Evolutionary conservation across 164 flowering plant species (phyloP), one percentile per base, ranked within the genome.

Genomic region (Piper betle): DNA sequence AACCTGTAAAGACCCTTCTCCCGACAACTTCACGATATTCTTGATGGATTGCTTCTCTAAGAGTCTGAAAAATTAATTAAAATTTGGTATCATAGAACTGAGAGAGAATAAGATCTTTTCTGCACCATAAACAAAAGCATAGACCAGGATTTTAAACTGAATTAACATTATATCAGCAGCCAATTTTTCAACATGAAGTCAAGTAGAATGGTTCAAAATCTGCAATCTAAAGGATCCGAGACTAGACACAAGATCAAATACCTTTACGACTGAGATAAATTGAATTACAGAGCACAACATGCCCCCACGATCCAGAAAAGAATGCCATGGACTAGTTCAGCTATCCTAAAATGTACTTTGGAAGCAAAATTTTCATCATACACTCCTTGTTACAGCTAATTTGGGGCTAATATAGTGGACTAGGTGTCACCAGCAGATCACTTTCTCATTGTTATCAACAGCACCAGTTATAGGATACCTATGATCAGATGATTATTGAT

Each of bases 1-100:
- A 6, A 88, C 96, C 96, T 80, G 96, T 89, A 71, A 66, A 89
- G 46, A 89, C 88, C 61, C 96, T 85, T 61, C 96, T 81, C 70
- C 81, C 94, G 56, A 89, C 85, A 48, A 87, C 91, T 60, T 86
- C 94, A 46, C 94, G 86, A 58, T 89, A 81, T 65, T 89, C 94
- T 72, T 85, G 83, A 61, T 81, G 94, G 54, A 87, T 83, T 61
- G 33, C 79, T 67, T 84, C 80, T 66, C 94, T 79, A 7, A 87
- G 72, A 56, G 61, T 55, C 96, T 87, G 77, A 4, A 65, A 64
- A 57, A 55, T 52, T 52, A 8, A 38, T 13, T 33, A 11, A 33
- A 6, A 12, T 55, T n/a, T 1, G 11, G 25, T 39, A 4, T 10
- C 4, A 16, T 10, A n/a, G 40, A 33, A 2, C 42, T 42, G 37